A percentile compares a stretch with the other conserved stretches of the same genome.
Evolutionary conservation across 2,329 filamentous ascomycete genomes (phyloP).

Genomic region (Talaromyces islandicus): DNA sequence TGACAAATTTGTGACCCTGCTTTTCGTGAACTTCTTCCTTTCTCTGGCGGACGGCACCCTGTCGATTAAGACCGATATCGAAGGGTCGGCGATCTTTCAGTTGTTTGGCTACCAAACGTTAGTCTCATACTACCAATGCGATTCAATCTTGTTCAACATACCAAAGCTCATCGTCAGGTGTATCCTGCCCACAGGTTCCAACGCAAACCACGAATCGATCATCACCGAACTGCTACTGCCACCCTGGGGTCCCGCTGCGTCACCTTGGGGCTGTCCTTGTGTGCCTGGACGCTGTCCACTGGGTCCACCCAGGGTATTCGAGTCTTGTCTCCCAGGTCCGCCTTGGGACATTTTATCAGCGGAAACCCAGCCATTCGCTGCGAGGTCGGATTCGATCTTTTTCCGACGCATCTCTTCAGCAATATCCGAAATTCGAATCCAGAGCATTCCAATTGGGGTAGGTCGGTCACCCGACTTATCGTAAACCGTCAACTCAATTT

Average conservation of each 20-base stretch:
- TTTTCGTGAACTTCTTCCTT: slow-evolving; percentile 99
- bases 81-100: slow-evolving; percentile 75
- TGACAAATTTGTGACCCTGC: slow-evolving; percentile 98
- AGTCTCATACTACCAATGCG: slow-evolving; percentile 13
- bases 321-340: slow-evolving; percentile 48
- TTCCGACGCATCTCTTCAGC: slow-evolving; percentile 96
- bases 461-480: slow-evolving; percentile 89
- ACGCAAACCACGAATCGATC: slow-evolving; percentile 93
- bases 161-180: slow-evolving; percentile 84
- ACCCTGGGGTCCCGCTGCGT: slow-evolving; percentile 14
- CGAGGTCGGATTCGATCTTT: slow-evolving; percentile 93
- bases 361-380: slow-evolving; percentile 91
- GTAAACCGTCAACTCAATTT: slow-evolving; percentile 95
- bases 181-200: slow-evolving; percentile 90
- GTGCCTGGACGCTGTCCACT: slow-evolving; percentile 18
- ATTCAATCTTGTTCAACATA: slow-evolving; percentile 25
- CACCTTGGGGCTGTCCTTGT: slow-evolving; percentile 17
- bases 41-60: slow-evolving; percentile 91
- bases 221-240: slow-evolving; percentile 22
- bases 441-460: slow-evolving; percentile 88
- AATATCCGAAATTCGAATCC: slow-evolving; percentile 95
- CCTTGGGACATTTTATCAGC: slow-evolving; percentile 84
- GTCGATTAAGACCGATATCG: slow-evolving; percentile 85
- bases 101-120: slow-evolving; percentile 60
- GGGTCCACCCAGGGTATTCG: slow-evolving; percentile 23